A percentile compares a stretch with the other conserved stretches of the same genome.
phyloP scores from a whole-genome alignment of 495 filamentous ascomycete species.

The Xylaria venustula region DNA sequence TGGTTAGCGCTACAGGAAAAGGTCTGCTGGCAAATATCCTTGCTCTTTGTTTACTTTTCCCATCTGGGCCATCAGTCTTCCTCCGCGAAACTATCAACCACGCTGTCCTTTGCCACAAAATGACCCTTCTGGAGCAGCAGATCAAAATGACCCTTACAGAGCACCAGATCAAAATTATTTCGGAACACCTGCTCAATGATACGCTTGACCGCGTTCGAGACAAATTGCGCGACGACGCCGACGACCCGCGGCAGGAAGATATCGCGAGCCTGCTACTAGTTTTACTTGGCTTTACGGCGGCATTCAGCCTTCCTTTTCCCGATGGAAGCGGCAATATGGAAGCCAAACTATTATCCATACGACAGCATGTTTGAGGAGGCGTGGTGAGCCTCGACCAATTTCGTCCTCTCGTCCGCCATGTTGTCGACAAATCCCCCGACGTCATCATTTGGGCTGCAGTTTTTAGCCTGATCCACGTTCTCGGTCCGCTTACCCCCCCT shows the following conservation, averaged over 20 bases:
- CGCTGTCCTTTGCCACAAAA: neutral
- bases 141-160: constrained; percentile 1
- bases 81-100: neutral
- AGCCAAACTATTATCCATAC: neutral
- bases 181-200: neutral
- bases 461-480: neutral
- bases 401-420: neutral
- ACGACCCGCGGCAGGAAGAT: neutral
- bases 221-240: neutral
- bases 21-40: neutral
- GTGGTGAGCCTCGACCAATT: neutral
- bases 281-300: neutral
- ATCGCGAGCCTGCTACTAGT: neutral
- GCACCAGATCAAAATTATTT: neutral
- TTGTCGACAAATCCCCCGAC: neutral
- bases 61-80: too few relatives aligned
- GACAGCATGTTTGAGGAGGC: neutral
- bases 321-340: neutral
- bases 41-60: neutral
- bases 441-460: neutral
- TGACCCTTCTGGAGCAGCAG: too few relatives aligned
- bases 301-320: neutral
- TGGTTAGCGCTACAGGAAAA: neutral
- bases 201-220: neutral
- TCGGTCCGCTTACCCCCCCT: neutral